Percentiles rank a stretch among this genome's conserved stretches.
Evolutionary conservation across 208 protist species (phyloP).

Genomic region (Acanthamoeba culbertsoni): DNA sequence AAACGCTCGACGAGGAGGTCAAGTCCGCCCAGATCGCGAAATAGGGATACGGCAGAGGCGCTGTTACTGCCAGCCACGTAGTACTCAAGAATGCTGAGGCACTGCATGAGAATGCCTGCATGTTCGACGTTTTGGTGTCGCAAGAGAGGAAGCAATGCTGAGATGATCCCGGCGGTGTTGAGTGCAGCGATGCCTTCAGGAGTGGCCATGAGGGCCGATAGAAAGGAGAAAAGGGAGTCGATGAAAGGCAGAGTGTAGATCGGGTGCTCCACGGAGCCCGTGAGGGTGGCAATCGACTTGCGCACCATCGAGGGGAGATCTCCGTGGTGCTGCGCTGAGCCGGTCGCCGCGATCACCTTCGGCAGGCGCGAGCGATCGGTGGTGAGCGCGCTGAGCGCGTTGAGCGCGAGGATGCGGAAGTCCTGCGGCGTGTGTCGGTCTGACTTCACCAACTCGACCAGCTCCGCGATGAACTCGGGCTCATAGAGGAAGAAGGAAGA

Average conservation of each 20-base stretch:
- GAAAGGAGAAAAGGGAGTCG: constrained; percentile 47
- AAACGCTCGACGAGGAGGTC: constrained; percentile 48
- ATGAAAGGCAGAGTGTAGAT: constrained; percentile 54
- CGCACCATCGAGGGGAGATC: constrained; percentile 47
- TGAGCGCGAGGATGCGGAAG: constrained; percentile 15
- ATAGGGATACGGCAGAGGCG: neutral
- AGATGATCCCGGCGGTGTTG: constrained; percentile 45
- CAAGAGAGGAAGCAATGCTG: constrained; percentile 36
- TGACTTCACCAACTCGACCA: constrained; percentile 35
- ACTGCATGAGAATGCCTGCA: constrained; percentile 28
- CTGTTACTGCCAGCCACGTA: constrained; percentile 38
- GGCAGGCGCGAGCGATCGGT: constrained; percentile 35
- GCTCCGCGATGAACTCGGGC: constrained; percentile 58
- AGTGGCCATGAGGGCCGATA: constrained; percentile 35
- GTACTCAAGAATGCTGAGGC: constrained; percentile 47
- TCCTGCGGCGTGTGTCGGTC: constrained; percentile 1
- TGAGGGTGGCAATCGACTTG: constrained; percentile 23
- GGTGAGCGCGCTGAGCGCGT: constrained; percentile 33
- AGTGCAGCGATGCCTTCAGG: constrained; percentile 50
- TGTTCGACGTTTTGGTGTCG: constrained; percentile 13
- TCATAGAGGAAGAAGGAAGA: constrained; percentile 53
- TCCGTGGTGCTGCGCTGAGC: constrained; percentile 52
- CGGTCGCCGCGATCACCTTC: constrained; percentile 50
- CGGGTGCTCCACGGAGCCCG: constrained; percentile 43
- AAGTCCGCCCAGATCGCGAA: constrained; percentile 38